Base-by-base conservation (phyloP, 306 rosid genomes). In the Pterocarpus macrocarpus region DNA sequence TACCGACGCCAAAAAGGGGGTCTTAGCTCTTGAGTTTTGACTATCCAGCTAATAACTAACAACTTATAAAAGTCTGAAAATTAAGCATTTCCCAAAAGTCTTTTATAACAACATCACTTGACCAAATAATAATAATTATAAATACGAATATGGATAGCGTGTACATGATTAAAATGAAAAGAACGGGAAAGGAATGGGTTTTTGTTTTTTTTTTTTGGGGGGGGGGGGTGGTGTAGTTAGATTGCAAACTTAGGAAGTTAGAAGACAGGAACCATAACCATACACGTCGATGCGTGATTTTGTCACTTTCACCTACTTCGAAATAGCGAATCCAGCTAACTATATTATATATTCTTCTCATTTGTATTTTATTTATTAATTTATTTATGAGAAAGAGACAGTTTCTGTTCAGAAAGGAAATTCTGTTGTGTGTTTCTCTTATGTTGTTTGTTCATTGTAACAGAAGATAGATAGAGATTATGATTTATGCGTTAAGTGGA, bases 401-500 rank as follows among this genome's bases (percentile, higher is more conserved):
- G 30, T 22, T 81, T 75, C 15, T 81, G 55, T 71, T 80, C 3
- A 71, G 32, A 53, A 65, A 47, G 30, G 32, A 55, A 55, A 5
- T 55, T 13, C 7, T 58, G 32, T 33, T 62, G 7, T 50, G 73
- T 62, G 15, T 62, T 7, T 30, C 14, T 59, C 3, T 15, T 15
- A 14, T 52, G 22, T 5, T 58, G 15, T 61, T 2, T 62, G 69
- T 39, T 68, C 57, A 33, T 8, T 36, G 38, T 79, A 79, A 45
- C 63, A 61, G 63, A 69, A 58, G 75, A 33, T 17, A 7, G 58
- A 55, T 15, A 43, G 16, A 8, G 64, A 36, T 70, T 67, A 68
- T 57, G 85, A 87, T 81, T 81, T 67, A 68, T 89, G 88, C 82
- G 69, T 90, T 87, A 85, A 89, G 90, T 64, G 83, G 28, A 86